Conservation (phyloP, 306 rosid species). For the Argentina anserina region DNA sequence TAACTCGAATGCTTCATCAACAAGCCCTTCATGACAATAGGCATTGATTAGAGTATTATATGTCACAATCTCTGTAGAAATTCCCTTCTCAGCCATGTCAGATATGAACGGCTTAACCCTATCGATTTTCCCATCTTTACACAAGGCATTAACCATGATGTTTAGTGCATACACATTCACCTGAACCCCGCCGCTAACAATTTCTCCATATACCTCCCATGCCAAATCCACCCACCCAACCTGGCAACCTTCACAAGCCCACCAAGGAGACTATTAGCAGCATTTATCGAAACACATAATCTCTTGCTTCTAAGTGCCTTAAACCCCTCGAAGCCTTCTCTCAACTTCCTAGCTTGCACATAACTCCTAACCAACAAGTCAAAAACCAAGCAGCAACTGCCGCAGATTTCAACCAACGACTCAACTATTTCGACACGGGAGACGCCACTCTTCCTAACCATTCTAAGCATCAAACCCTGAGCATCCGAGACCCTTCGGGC, state of each 20-base stretch:
- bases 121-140: conserved; percentile 61
- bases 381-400: conserved; percentile 28
- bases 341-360: conserved; percentile 77
- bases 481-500: conserved; percentile 61
- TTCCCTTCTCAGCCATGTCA: conserved; percentile 53
- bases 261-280: conserved; percentile 75
- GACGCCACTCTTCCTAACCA: conserved; percentile 67
- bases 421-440: conserved; percentile 57
- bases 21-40: conserved; percentile 53
- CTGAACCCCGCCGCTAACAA: conserved; percentile 37
- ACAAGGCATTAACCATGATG: conserved; percentile 84
- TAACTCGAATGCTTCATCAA: conserved; percentile 53
- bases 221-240: conserved; percentile 86
- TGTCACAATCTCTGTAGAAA: conserved; percentile 66
- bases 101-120: conserved; percentile 45
- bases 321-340: conserved; percentile 79
- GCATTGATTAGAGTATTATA: conserved; percentile 74
- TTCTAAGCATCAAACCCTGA: conserved; percentile 61
- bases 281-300: conserved; percentile 51
- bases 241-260: conserved; percentile 71
- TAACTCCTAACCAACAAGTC: conserved; percentile 79
- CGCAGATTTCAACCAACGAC: conserved; percentile 37
- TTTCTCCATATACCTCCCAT: conserved; percentile 55
- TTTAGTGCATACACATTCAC: conserved; percentile 75
- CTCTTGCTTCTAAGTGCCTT: conserved; percentile 44